Percentiles rank a stretch among this genome's conserved stretches.
phyloP scores from a whole-genome alignment of 352 stramenopile genomes.

The Pythium aristosporum region DNA sequence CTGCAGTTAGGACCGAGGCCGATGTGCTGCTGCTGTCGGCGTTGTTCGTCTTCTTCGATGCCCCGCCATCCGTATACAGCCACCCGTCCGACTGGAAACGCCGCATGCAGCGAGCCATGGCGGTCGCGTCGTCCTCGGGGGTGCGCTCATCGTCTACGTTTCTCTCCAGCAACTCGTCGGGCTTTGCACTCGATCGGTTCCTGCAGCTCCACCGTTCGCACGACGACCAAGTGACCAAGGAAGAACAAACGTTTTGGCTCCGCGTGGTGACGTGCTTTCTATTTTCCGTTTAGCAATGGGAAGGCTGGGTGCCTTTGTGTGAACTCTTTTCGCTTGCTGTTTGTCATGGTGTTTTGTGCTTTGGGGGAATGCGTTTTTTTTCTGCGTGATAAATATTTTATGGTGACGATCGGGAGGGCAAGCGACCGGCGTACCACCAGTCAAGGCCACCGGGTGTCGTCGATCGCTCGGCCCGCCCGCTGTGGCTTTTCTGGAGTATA shows the following conservation, averaged over 20 bases:
- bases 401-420: conserved; percentile 4
- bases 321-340: neutral
- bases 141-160: neutral
- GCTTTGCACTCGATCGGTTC: conserved; percentile 23
- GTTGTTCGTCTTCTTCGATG: conserved; percentile 26
- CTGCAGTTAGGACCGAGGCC: neutral
- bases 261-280: conserved; percentile 28
- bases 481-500: conserved; percentile 11
- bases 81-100: conserved; percentile 16
- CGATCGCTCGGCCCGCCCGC: neutral
- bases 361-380: neutral
- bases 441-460: neutral
- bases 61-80: conserved; percentile 17
- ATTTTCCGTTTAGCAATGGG: conserved; percentile 24
- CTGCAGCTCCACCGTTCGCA: conserved; percentile 6
- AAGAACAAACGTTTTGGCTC: conserved; percentile 28
- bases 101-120: conserved; percentile 19
- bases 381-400: conserved; percentile 16
- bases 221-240: conserved; percentile 13
- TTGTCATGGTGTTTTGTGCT: neutral
- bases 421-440: neutral
- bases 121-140: conserved; percentile 1
- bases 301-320: neutral
- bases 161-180: neutral
- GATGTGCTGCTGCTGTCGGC: conserved; percentile 24